Evolutionary conservation across 1,284 basidiomycete genomes (phyloP), one percentile per base, ranked within the genome.

Genomic region (Apiotrichum porosum): DNA sequence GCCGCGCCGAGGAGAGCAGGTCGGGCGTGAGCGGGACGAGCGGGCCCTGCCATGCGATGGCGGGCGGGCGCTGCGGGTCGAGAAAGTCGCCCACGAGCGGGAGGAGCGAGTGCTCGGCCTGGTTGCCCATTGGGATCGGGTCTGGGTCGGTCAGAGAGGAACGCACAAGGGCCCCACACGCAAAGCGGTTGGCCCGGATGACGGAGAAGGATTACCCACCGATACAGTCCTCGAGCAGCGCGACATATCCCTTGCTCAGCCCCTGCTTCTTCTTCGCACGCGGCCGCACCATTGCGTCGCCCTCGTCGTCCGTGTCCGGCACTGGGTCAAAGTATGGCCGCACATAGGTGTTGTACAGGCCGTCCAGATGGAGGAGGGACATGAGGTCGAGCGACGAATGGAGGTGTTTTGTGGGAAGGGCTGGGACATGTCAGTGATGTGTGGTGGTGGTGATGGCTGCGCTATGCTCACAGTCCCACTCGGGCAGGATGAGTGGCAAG

Each of bases 381-480:
- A 71, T 66, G 35, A 69, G 52, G 35, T 71, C 68, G 24, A 58
- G 62, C 3, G 65, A 68, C 14, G 65, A 38, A 42, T 71, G 68
- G 1, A 69, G 48, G 33, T 57, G 63, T 54, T 64, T 65, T 3
- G 34, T 39, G 8, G 63, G 62, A 5, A 59, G 52, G 10, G 60
- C 66, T 66, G 52, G n/a, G 3, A 22, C n/a, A 33, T 39, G 19
- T 22, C 21, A 44, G 22, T 21, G 6, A 12, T 6, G 26, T 28
- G 26, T 12, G 26, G 8, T 6, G 6, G 12, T 28, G 6, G 26
- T 28, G 26, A 10, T 3, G n/a, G n/a, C n/a, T n/a, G n/a, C n/a
- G n/a, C n/a, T n/a, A n/a, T n/a, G 53, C 66, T 41, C 47, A 68
- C 66, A 43, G 42, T 68, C 66, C 66, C 64, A 66, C 15, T 54